Evolutionary conservation across 179 eudicot species (phyloP).

Genomic region (Actinidia polygama): DNA sequence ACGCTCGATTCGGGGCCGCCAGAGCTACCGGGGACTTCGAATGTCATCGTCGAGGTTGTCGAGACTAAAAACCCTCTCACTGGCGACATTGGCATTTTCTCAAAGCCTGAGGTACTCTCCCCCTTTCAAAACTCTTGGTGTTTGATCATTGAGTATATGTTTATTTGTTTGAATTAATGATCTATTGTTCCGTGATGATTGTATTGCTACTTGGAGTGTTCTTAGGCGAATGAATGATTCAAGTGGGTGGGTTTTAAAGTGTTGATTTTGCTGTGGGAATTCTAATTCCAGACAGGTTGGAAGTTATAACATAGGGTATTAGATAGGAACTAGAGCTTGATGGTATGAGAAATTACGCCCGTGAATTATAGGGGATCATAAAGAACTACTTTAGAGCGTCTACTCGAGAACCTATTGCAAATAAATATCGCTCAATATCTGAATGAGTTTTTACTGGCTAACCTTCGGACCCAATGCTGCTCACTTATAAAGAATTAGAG

Average conservation of each 20-base stretch:
- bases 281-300: neutral
- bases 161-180: neutral
- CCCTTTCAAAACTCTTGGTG: no score
- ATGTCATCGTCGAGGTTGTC: slow-evolving; percentile 68
- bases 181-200: neutral
- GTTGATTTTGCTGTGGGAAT: neutral
- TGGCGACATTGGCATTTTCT: slow-evolving; percentile 66
- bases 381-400: neutral
- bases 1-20: slow-evolving; percentile 79
- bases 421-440: neutral
- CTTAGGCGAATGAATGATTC: neutral
- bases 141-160: neutral
- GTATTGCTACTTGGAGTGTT: neutral
- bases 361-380: neutral
- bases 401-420: neutral
- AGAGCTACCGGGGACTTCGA: slow-evolving; percentile 75
- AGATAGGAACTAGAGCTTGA: neutral
- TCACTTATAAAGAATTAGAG: neutral
- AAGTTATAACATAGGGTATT: neutral
- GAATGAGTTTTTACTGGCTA: neutral
- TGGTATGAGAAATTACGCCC: neutral
- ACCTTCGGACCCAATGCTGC: neutral
- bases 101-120: slow-evolving; percentile 76
- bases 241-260: neutral
- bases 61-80: slow-evolving; percentile 62